Percentiles rank a stretch among this genome's conserved stretches.
These are phyloP conservation scores for Fusarium torulosum DNA, from an alignment of 2,329 filamentous ascomycete genomes.

Conservation along the genomic window DNA sequence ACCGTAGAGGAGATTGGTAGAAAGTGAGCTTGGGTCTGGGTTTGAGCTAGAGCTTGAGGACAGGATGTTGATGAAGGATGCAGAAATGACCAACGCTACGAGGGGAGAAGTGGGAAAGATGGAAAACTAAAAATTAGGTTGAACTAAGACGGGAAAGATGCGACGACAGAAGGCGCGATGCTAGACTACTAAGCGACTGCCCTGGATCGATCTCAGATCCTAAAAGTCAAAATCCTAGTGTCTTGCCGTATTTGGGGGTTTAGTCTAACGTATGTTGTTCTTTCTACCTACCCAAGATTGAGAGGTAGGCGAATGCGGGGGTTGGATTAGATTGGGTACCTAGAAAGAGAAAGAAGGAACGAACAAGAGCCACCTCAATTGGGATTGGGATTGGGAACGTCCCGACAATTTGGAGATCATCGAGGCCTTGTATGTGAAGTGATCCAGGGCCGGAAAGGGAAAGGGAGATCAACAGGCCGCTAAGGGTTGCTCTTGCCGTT, in stretches of 20 bases:
- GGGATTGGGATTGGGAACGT: slow-evolving; percentile 23
- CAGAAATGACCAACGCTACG: slow-evolving; percentile 32
- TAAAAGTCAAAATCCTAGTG: slow-evolving; percentile 13
- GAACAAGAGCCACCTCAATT: slow-evolving; percentile 19
- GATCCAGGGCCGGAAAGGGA: slow-evolving; percentile 30
- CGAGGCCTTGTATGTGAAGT: slow-evolving; percentile 10
- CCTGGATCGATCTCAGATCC: slow-evolving; percentile 25
- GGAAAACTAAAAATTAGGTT: slow-evolving; percentile 21
- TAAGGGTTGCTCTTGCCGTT: slow-evolving; percentile 40
- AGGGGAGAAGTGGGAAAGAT: slow-evolving; percentile 28
- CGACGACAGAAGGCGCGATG: slow-evolving; percentile 41
- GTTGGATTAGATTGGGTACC: not conserved
- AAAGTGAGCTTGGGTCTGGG: not conserved
- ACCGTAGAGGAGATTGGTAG: not conserved
- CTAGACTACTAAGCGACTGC: slow-evolving; percentile 26
- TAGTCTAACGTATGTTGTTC: not conserved
- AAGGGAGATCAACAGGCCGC: slow-evolving; percentile 44
- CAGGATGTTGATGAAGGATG: slow-evolving; percentile 33
- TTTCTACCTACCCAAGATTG: not conserved
- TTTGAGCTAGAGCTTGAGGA: slow-evolving; percentile 8
- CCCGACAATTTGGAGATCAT: slow-evolving; percentile 25
- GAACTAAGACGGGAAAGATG: slow-evolving; percentile 32
- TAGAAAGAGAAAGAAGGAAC: slow-evolving; percentile 18
- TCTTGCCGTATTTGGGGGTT: slow-evolving; percentile 14
- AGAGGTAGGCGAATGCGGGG: not conserved